phyloP scores from a whole-genome alignment of 345 rosid species.

The Rhodomyrtus tomentosa region DNA sequence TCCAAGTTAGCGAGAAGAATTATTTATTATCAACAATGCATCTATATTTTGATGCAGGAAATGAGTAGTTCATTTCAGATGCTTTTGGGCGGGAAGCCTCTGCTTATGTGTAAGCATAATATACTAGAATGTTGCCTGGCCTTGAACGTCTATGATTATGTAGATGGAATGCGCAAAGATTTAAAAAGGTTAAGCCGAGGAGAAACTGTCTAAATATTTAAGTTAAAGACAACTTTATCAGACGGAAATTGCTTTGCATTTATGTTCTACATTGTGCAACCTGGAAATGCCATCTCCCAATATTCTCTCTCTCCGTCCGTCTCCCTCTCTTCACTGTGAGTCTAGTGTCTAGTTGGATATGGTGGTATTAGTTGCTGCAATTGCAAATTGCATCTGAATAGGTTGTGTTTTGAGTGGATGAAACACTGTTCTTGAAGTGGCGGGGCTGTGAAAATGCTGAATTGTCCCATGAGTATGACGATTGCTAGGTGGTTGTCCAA shows the following conservation, averaged over 20 bases:
- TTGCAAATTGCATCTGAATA: neutral
- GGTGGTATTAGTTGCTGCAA: neutral
- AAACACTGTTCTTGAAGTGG: neutral
- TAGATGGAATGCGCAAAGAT: neutral
- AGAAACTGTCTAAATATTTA: neutral
- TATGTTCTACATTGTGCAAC: neutral
- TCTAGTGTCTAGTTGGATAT: neutral
- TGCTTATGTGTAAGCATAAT: conserved; percentile 37
- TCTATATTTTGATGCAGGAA: conserved; percentile 65
- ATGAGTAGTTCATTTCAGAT: conserved; percentile 31
- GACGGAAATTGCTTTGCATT: neutral
- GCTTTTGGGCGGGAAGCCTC: conserved; percentile 46
- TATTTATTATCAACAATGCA: conserved; percentile 13
- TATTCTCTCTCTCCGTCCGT: neutral
- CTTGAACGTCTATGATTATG: neutral
- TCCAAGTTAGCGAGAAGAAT: conserved; percentile 1
- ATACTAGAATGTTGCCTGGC: conserved; percentile 10
- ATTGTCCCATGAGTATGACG: neutral
- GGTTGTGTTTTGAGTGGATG: neutral
- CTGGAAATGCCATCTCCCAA: neutral
- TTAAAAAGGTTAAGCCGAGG: neutral
- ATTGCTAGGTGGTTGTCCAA: neutral
- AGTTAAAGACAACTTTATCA: neutral
- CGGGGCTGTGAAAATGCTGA: neutral
- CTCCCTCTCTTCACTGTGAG: neutral